Base-by-base conservation (phyloP, 148 eudicot genomes). In the Pharnaceum exiguum region DNA sequence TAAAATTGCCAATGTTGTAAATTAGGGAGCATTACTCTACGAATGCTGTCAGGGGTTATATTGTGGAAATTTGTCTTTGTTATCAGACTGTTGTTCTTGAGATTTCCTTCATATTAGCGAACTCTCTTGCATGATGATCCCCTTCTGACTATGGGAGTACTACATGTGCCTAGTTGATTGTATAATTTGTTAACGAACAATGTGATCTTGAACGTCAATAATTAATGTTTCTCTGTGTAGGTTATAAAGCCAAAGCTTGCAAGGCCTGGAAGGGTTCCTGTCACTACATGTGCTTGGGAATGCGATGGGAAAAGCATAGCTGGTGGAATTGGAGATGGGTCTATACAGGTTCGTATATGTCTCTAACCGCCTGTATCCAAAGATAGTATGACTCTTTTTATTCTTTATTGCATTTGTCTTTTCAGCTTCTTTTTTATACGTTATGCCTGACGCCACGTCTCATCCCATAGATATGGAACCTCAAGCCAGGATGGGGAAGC, bases 401-500 rank as follows among this genome's bases (percentile, higher is more conserved):
- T 36, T 1, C 22, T 13, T 10, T 27, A 29, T 29, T 6, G 25
- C 33, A 49, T 31, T 52, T 32, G n/a, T 29, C 18, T 18, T 17
- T 32, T 10, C 28, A 21, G 18, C 7, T 53, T 25, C 25, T 35
- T 23, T 10, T 39, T 37, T 18, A 28, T 38, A 37, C 27, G 38
- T 2, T 17, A 17, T 45, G 40, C 30, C 63, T 54, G 28, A 30
- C 40, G 45, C 44, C 44, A 38, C n/a, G 10, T 38, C 38, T 43
- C 18, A 9, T 53, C 38, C 13, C 53, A 23, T 66, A 93, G 98
- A 83, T 93, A 55, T 93, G 98, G 98, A 88, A 74, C 65, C 75
- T 85, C 58, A 93, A 87, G 74, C 79, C 96, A 59, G 98, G 94
- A 62, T 88, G 96, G 96, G 98, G 88, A 67, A 88, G 98, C 81